A percentile compares a stretch with the other conserved stretches of the same genome.
These are phyloP conservation scores for Septoria linicola DNA, from an alignment of 2,329 filamentous ascomycete genomes.

Conservation along the genomic window DNA sequence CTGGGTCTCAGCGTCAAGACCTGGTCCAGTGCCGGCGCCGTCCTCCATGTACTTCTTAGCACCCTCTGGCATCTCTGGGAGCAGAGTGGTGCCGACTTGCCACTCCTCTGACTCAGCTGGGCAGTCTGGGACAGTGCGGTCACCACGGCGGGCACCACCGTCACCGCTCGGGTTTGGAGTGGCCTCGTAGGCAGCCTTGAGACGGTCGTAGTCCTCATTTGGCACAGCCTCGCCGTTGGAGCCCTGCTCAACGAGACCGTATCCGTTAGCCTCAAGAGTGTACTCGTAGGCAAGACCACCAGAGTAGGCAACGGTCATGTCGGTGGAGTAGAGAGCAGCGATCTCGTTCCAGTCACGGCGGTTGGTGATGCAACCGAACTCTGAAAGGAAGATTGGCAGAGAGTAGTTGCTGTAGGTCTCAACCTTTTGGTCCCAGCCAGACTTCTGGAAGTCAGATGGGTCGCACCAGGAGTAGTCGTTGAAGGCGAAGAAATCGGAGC, in stretches of 20 bases:
- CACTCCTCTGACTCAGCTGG: slow-evolving; percentile 56
- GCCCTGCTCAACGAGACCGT: slow-evolving; percentile 70
- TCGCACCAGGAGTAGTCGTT: slow-evolving; percentile 88
- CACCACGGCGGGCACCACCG: slow-evolving; percentile 58
- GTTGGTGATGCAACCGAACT: slow-evolving; percentile 86
- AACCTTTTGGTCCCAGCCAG: slow-evolving; percentile 86
- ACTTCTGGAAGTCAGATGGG: slow-evolving; percentile 63
- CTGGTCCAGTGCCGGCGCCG: slow-evolving; percentile 57
- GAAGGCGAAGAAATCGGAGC: slow-evolving; percentile 84
- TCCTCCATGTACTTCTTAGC: slow-evolving; percentile 57
- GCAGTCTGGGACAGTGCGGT: slow-evolving; percentile 51
- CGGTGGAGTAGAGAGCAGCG: slow-evolving; percentile 68
- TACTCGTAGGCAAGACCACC: slow-evolving; percentile 96
- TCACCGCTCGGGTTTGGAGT: slow-evolving; percentile 56
- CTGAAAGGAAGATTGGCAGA: slow-evolving; percentile 87
- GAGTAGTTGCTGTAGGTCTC: slow-evolving; percentile 83
- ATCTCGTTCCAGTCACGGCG: slow-evolving; percentile 80
- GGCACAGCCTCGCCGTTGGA: slow-evolving; percentile 55
- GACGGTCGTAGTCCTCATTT: slow-evolving; percentile 61
- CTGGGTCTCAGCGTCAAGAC: slow-evolving; percentile 51
- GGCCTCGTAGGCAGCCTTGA: slow-evolving; percentile 52
- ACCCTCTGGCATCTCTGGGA: slow-evolving; percentile 57
- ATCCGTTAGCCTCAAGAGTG: slow-evolving; percentile 73
- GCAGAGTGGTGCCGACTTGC: slow-evolving; percentile 52
- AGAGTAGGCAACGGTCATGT: slow-evolving; percentile 90